A percentile compares a stretch with the other conserved stretches of the same genome.
Evolutionary conservation across 352 stramenopile genomes (phyloP).

Genomic region (Phytophthora quininea): DNA sequence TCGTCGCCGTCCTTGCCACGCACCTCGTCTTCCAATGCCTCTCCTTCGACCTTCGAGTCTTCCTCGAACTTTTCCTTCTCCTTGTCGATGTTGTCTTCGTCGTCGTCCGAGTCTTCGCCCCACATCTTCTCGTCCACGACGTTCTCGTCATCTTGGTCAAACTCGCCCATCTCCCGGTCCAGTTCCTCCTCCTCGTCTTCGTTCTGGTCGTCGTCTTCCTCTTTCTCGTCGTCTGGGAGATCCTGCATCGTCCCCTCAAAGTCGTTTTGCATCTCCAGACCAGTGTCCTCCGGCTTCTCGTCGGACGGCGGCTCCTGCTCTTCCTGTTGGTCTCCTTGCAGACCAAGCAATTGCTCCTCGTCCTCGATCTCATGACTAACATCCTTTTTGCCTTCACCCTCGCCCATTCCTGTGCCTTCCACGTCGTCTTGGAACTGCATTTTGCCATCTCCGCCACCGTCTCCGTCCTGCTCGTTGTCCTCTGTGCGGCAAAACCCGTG

Average conservation of each 20-base stretch:
- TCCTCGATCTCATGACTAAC: constrained; percentile 99
- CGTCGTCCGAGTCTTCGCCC: constrained; percentile 92
- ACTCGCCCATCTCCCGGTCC: constrained; percentile 99
- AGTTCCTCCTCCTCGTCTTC: constrained; percentile 95
- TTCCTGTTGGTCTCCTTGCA: constrained; percentile 93
- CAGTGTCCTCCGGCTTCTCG: constrained; percentile 94
- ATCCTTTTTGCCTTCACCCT: constrained; percentile 99
- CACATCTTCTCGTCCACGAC: constrained; percentile 99
- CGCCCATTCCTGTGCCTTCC: constrained; percentile 99
- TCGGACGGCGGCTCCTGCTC: constrained; percentile 85
- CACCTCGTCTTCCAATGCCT: constrained; percentile 89
- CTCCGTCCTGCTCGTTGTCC: constrained; percentile 89
- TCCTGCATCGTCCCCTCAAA: constrained; percentile 99
- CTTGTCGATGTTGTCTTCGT: constrained; percentile 95
- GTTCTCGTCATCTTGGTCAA: constrained; percentile 96
- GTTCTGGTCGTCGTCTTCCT: constrained; percentile 87
- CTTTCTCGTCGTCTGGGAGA: constrained; percentile 92
- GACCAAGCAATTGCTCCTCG: constrained; percentile 99
- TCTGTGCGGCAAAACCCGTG: constrained; percentile 95
- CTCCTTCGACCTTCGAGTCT: constrained; percentile 78
- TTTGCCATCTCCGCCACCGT: constrained; percentile 84
- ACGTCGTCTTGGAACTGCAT: constrained; percentile 98
- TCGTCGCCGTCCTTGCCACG: constrained; percentile 90
- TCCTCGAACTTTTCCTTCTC: constrained; percentile 96
- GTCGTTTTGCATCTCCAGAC: constrained; percentile 99